Base-by-base conservation (phyloP, 2,329 filamentous ascomycete genomes). In the Aspergillus clavatus region DNA sequence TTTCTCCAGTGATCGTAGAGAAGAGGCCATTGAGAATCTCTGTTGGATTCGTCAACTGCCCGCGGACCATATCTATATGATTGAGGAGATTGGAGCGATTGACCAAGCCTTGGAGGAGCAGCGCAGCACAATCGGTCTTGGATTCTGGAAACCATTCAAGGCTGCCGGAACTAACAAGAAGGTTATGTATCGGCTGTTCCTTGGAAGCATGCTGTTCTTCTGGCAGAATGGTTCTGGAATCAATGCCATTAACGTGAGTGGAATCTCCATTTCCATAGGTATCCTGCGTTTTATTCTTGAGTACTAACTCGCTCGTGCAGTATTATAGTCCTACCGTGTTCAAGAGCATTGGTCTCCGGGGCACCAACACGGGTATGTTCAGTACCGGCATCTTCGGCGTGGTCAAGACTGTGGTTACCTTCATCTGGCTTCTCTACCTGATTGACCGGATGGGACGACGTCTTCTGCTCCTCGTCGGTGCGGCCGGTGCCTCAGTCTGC, bases 181-280 rank as follows among this genome's bases (percentile, higher is more conserved):
- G 58, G 77, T 86, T 21, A 80, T 80, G 53, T 87, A 81, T 73
- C 80, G 86, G 33, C 82, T 91, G 67, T 79, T 87, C 62, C 75
- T 90, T 8, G 86, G 86, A 38, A 78, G 79, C 44, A 78, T 86
- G 58, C 74, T 91, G 16, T 90, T 90, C 73, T 71, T 90, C 42
- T 89, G 82, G 76, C 87, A 91, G 66, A 91, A 91, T 56, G 83
- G 83, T 40, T 76, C 72, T 3, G 86, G 86, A 2, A 89, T 89
- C 70, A 89, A 89, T 55, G 84, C 85, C 16, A 83, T 87, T 70
- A 89, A 88, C 71, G n/a, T n/a, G n/a, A n/a, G n/a, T n/a, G n/a
- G n/a, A n/a, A n/a, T n/a, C n/a, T n/a, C n/a, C n/a, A n/a, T n/a
- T n/a, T n/a, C n/a, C n/a, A n/a, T n/a, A n/a, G n/a, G n/a, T n/a